These are phyloP conservation scores for Botrytis byssoidea DNA, from an alignment of 2,329 filamentous ascomycete genomes.

Conservation along the genomic window DNA sequence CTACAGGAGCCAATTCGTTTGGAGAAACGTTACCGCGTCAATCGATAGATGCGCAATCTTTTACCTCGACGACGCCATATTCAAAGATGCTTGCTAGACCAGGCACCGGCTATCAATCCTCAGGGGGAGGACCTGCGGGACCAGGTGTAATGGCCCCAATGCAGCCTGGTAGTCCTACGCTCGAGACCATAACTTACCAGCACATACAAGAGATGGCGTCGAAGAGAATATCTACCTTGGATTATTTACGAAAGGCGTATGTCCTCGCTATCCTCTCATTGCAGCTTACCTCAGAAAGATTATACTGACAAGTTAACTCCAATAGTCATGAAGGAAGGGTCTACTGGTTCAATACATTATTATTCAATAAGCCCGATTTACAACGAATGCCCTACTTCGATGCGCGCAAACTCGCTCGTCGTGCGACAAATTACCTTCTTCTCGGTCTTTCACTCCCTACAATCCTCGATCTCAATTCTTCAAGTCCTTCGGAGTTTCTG, in stretches of 20 bases:
- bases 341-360: conserved; percentile 97
- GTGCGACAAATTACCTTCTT: conserved; percentile 90
- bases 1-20: conserved; percentile 22
- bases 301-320: conserved; percentile 2
- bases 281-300: background rate
- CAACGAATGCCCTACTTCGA: conserved; percentile 83
- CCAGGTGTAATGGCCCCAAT: conserved; percentile 24
- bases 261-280: conserved; percentile 38
- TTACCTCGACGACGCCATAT: conserved; percentile 34
- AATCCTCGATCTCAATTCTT: conserved; percentile 82
- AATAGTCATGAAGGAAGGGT: conserved; percentile 84
- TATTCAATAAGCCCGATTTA: conserved; percentile 82
- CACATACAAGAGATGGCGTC: conserved; percentile 81
- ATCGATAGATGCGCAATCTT: conserved; percentile 26
- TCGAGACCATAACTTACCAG: conserved; percentile 45
- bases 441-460: conserved; percentile 88
- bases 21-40: conserved; percentile 10
- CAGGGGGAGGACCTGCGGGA: conserved; percentile 25
- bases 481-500: conserved; percentile 79
- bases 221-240: conserved; percentile 90
- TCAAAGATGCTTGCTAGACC: conserved; percentile 37
- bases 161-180: conserved; percentile 37
- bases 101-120: conserved; percentile 32
- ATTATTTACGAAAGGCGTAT: conserved; percentile 89
- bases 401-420: conserved; percentile 76